phyloP scores from a whole-genome alignment of 148 eudicot species.

The Chenopodium quinoa region DNA sequence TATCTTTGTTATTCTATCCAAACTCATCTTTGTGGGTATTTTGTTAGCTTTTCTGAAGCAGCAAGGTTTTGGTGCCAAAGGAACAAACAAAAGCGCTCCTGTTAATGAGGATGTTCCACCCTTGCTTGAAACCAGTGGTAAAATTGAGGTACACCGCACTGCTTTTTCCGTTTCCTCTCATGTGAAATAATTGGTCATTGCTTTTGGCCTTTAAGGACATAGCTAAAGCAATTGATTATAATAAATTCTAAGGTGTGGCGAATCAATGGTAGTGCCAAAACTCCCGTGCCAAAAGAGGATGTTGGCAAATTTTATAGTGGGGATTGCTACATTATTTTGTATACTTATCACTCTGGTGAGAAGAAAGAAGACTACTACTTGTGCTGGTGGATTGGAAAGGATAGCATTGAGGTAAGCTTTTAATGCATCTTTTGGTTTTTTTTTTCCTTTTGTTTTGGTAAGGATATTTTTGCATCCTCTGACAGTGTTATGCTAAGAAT shows the following conservation, averaged over 20 bases:
- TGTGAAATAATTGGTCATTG: not conserved
- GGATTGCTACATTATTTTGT: slow-evolving; percentile 90
- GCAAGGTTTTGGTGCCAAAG: slow-evolving; percentile 89
- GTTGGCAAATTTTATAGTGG: slow-evolving; percentile 96
- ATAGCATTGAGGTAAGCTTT: slow-evolving; percentile 79
- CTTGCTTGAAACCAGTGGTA: slow-evolving; percentile 89
- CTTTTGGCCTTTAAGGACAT: not conserved
- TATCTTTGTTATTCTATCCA: not conserved
- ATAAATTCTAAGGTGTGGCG: slow-evolving; percentile 76
- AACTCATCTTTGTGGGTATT: slow-evolving; percentile 11
- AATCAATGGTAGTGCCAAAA: slow-evolving; percentile 83
- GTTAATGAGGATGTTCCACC: slow-evolving; percentile 93
- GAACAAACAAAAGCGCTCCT: slow-evolving; percentile 69
- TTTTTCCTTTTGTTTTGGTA: not conserved
- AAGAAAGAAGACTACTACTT: slow-evolving; percentile 96
- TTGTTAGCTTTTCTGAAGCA: slow-evolving; percentile 93
- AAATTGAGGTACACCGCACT: slow-evolving; percentile 69
- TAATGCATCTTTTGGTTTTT: not conserved
- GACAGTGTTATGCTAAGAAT: not conserved
- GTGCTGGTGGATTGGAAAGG: slow-evolving; percentile 98
- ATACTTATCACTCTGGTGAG: slow-evolving; percentile 86
- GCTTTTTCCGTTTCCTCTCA: not conserved
- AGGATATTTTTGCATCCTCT: not conserved
- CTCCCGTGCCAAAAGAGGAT: slow-evolving; percentile 76
- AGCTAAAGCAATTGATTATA: slow-evolving; percentile 12